These are phyloP conservation scores for Malassezia yamatoensis DNA, from an alignment of 1,284 basidiomycete species.

Conservation along the genomic window DNA sequence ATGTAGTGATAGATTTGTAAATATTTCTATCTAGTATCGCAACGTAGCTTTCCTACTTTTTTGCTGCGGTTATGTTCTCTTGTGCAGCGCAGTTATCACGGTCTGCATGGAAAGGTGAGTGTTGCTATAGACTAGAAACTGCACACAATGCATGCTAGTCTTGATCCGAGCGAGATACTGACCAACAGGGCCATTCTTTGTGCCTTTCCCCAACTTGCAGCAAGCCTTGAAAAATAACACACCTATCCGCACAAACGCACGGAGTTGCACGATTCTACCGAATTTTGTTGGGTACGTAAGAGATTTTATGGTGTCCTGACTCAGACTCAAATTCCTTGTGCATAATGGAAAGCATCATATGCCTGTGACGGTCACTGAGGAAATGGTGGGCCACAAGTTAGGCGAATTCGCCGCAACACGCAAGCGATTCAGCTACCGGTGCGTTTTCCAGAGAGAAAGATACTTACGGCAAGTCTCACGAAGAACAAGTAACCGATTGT, in stretches of 20 bases:
- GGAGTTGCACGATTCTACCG: conserved; percentile 84
- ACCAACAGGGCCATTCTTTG: conserved; percentile 70
- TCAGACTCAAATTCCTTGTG: conserved; percentile 66
- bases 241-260: conserved; percentile 77
- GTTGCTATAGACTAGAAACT: neutral
- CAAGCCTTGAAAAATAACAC: conserved; percentile 72
- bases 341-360: conserved; percentile 88
- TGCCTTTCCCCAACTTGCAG: conserved; percentile 79
- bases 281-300: conserved; percentile 43
- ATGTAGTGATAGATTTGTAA: conserved; percentile 2
- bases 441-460: conserved; percentile 31
- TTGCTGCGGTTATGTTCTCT: conserved; percentile 10
- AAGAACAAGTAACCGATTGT: conserved; percentile 18
- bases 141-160: neutral
- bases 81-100: conserved; percentile 11
- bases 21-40: neutral
- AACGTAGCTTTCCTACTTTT: neutral
- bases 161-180: neutral
- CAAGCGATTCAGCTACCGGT: conserved; percentile 52
- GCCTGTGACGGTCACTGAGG: conserved; percentile 77
- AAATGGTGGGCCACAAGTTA: conserved; percentile 97
- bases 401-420: conserved; percentile 87
- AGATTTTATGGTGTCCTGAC: neutral
- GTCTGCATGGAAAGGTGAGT: conserved; percentile 24
- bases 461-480: conserved; percentile 12